Percentiles rank a stretch among this genome's conserved stretches.
Conservation (phyloP, 2,329 filamentous ascomycete species). For the Sporothrix mexicana region DNA sequence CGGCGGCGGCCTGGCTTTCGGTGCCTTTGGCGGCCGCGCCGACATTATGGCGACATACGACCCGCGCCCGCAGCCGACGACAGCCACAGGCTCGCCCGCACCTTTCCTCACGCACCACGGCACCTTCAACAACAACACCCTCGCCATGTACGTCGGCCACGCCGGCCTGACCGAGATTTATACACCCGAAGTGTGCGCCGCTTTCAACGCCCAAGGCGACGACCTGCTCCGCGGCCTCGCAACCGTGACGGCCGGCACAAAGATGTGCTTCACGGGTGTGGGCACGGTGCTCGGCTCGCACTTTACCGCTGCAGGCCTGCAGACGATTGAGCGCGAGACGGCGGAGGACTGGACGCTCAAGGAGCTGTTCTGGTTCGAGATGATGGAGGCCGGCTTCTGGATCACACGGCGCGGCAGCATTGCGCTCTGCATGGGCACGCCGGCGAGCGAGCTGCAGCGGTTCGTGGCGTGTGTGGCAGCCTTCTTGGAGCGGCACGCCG, state of each 20-base stretch:
- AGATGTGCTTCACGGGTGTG: slow-evolving; percentile 48
- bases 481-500: slow-evolving; percentile 32
- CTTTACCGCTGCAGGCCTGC: slow-evolving; percentile 40
- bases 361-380: slow-evolving; percentile 39
- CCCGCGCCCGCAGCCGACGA: slow-evolving; percentile 53
- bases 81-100: slow-evolving; percentile 40
- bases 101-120: slow-evolving; percentile 58
- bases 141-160: slow-evolving; percentile 63
- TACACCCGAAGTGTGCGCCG: slow-evolving; percentile 43
- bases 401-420: slow-evolving; percentile 37
- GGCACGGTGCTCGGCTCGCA: slow-evolving; percentile 49
- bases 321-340: slow-evolving; percentile 35
- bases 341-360: slow-evolving; percentile 36
- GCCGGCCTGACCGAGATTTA: slow-evolving; percentile 48
- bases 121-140: slow-evolving; percentile 66
- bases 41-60: slow-evolving; percentile 77
- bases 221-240: slow-evolving; percentile 44
- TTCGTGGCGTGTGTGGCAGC: slow-evolving; percentile 51
- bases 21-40: slow-evolving; percentile 60
- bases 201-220: slow-evolving; percentile 45
- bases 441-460: slow-evolving; percentile 46
- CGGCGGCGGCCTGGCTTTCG: slow-evolving; percentile 64
- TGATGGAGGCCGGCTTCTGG: slow-evolving; percentile 37
- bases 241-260: slow-evolving; percentile 44
- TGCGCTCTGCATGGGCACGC: slow-evolving; percentile 35